Base-by-base conservation (phyloP, 495 filamentous ascomycete genomes). In the Hypomontagnella monticulosa region DNA sequence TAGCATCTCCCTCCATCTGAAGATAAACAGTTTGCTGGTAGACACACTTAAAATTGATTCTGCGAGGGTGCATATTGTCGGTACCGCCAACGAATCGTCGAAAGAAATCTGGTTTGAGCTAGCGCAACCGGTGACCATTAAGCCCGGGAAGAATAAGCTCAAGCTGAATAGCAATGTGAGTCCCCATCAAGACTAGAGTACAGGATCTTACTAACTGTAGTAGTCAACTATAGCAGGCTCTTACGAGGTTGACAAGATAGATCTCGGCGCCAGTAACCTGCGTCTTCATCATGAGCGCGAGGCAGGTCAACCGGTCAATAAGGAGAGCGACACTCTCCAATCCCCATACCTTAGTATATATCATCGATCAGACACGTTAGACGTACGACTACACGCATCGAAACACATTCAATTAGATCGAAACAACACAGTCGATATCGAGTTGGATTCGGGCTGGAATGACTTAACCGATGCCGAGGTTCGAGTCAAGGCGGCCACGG, bases 401-500 rank as follows among this genome's bases (percentile, higher is more conserved):
- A 84, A 79, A 54, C 76, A 82, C 41, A 84, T 96, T 48, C 87
- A 92, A 64, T 84, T 98, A 4, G 91, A 95, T 69, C 84, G 87
- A 62, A 87, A 89, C 65, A 88, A 89, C 49, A 86, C 85, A 8
- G 75, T 97, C 4, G 90, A 96, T 61, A 76, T 99, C 43, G 83
- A 88, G 55, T 75, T 97, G 7, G 74, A 81, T 42, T 88, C 87
- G 40, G 94, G 94, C 20, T 88, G 88, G 82, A 97, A 98, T 70
- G 76, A 89, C 3, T 82, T 97, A 44, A 75, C 78, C 32, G 82
- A 71, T 10, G 88, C 87, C 34, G 88, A 90, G 57, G 73, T 99
- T 51, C 87, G 88, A 32, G 79, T 97, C 23, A 85, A 88, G 66
- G 85, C 93, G 59, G 92, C 89, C 3, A 94, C 96, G 2, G 95